These are phyloP conservation scores for Simplicillium sp. DNA, from an alignment of 2,329 filamentous ascomycete species.

Conservation along the genomic window DNA sequence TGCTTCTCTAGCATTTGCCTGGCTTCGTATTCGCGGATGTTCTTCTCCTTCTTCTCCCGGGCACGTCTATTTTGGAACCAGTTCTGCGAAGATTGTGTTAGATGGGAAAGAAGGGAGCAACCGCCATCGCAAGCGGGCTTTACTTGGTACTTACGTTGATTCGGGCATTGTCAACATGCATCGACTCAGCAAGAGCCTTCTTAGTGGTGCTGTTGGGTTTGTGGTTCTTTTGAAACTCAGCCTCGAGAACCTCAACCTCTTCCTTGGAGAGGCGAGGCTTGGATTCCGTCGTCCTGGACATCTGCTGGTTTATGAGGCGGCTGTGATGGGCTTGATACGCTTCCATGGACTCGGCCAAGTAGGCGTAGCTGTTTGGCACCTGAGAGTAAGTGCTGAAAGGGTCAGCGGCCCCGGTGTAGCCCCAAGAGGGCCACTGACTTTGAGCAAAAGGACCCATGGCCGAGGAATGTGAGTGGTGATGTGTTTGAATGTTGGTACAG, in stretches of 20 bases:
- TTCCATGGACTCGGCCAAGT: slow-evolving; percentile 28
- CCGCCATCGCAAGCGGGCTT: background rate
- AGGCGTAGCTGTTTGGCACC: slow-evolving; percentile 22
- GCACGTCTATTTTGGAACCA: slow-evolving; percentile 62
- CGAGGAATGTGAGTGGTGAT: too few relatives aligned
- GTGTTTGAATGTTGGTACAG: too few relatives aligned
- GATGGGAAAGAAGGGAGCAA: slow-evolving; percentile 4
- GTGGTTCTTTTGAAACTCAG: slow-evolving; percentile 53
- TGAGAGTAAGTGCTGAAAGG: slow-evolving; percentile 21
- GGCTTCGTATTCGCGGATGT: slow-evolving; percentile 32
- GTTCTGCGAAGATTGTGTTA: slow-evolving; percentile 38
- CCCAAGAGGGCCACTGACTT: slow-evolving; percentile 25
- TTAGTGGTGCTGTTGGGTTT: slow-evolving; percentile 55
- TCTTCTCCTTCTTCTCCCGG: slow-evolving; percentile 55
- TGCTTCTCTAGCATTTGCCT: slow-evolving; percentile 26
- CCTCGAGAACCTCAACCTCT: slow-evolving; percentile 49
- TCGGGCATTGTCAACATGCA: slow-evolving; percentile 52
- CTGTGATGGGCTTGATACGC: slow-evolving; percentile 25
- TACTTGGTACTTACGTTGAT: slow-evolving; percentile 43
- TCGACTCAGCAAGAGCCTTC: slow-evolving; percentile 49
- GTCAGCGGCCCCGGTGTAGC: slow-evolving; percentile 18
- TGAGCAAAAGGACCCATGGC: slow-evolving; percentile 24
- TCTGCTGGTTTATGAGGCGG: slow-evolving; percentile 25
- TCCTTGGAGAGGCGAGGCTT: slow-evolving; percentile 48
- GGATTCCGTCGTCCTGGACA: slow-evolving; percentile 33